phyloP scores from a whole-genome alignment of 78 protist genomes.

The slime mould (Dictyostelium discoideum) region DNA sequence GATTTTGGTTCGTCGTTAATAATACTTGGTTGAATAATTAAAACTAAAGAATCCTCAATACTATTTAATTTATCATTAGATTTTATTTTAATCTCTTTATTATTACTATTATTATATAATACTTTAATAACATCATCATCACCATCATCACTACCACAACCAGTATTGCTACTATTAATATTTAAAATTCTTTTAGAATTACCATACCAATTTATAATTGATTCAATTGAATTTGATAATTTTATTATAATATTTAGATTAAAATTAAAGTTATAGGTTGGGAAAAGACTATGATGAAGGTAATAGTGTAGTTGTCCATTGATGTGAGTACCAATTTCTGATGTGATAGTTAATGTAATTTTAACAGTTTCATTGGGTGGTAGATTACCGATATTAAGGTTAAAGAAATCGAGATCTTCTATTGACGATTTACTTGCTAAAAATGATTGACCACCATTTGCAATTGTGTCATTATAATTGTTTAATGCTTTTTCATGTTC shows the following conservation, averaged over 20 bases:
- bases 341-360: constrained; percentile 66
- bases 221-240: constrained; percentile 3
- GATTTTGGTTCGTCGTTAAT: background rate
- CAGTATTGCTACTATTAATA: too few relatives aligned
- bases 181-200: background rate
- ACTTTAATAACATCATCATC: background rate
- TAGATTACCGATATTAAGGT: constrained; percentile 84
- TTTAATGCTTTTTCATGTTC: constrained; percentile 7
- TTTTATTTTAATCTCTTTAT: background rate
- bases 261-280: background rate
- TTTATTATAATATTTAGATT: background rate
- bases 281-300: constrained; percentile 11
- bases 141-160: too few relatives aligned
- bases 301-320: background rate
- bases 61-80: too few relatives aligned
- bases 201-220: background rate
- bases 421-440: background rate
- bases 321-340: constrained; percentile 61
- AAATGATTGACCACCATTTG: constrained; percentile 43
- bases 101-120: background rate
- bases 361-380: constrained; percentile 32
- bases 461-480: constrained; percentile 18
- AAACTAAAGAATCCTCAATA: background rate
- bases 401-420: background rate
- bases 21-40: background rate